A percentile compares a stretch with the other conserved stretches of the same genome.
These are phyloP conservation scores for Acanthamoeba royreba DNA, from an alignment of 208 protist species.

Conservation along the genomic window DNA sequence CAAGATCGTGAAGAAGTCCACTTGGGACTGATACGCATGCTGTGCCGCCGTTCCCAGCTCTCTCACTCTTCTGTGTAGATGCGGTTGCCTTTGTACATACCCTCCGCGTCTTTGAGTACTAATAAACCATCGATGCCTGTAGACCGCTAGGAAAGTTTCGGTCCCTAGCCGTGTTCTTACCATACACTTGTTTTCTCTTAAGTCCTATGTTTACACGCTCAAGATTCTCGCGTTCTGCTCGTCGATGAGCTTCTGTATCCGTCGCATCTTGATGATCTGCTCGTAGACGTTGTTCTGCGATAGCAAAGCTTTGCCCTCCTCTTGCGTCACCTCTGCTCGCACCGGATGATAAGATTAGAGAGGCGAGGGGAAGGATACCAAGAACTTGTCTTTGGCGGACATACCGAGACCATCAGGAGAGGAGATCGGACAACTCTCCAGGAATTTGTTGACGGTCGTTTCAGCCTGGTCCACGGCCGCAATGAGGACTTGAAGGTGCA, in stretches of 20 bases:
- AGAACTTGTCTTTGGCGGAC: too few species aligned
- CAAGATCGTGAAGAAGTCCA: conserved; percentile 37
- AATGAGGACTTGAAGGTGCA: background rate
- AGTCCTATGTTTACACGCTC: background rate
- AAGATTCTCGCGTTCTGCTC: background rate
- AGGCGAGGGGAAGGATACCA: background rate
- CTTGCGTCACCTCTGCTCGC: background rate
- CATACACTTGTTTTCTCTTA: background rate
- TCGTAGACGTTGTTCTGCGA: background rate
- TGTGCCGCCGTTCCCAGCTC: background rate
- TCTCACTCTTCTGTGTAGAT: background rate
- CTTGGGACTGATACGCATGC: background rate
- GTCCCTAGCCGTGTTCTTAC: too few species aligned
- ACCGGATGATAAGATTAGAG: background rate
- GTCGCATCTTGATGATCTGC: conserved; percentile 25
- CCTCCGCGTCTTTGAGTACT: too few species aligned
- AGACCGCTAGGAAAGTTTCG: too few species aligned
- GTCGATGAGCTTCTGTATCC: background rate
- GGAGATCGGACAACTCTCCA: background rate
- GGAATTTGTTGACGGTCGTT: background rate
- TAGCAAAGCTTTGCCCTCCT: background rate
- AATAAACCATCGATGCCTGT: background rate
- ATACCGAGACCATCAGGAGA: background rate
- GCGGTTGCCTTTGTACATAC: background rate
- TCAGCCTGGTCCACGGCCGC: background rate